phyloP scores from a whole-genome alignment of 768 basidiomycete genomes.

The Termitomyces sp. region DNA sequence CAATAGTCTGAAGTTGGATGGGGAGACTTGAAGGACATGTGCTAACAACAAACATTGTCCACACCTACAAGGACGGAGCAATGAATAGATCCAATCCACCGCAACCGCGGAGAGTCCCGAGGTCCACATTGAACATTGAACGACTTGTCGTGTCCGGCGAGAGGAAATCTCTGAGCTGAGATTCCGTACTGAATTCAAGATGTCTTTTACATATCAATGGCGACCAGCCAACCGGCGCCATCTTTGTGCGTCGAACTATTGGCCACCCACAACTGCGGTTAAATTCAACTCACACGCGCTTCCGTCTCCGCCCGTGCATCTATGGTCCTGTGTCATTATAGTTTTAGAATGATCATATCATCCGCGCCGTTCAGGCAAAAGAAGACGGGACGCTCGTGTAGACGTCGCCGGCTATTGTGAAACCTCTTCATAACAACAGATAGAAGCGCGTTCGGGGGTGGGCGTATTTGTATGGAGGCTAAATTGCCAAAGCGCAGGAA shows the following conservation, averaged over 20 bases:
- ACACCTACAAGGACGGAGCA: slow-evolving; percentile 12
- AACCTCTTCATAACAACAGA: neutral
- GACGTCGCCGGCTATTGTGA: too few species aligned
- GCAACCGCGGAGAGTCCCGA: slow-evolving; percentile 10
- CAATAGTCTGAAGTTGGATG: slow-evolving; percentile 1
- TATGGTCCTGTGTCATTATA: neutral
- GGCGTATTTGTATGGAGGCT: neutral
- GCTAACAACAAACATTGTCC: neutral
- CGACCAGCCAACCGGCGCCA: neutral
- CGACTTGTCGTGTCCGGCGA: neutral
- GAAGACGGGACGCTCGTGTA: too few species aligned
- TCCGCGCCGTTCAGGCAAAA: neutral
- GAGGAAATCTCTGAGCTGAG: neutral
- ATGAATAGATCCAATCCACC: neutral
- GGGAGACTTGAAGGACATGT: neutral
- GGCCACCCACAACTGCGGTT: neutral
- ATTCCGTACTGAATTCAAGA: neutral
- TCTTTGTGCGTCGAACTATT: neutral
- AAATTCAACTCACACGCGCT: neutral
- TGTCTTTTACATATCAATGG: neutral
- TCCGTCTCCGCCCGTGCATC: slow-evolving; percentile 1
- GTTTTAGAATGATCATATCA: neutral
- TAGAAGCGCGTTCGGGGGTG: neutral
- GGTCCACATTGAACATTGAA: slow-evolving; percentile 3
- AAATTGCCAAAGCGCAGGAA: neutral